Conservation (phyloP, 2,329 filamentous ascomycete genomes). For the Didymella keratinophila region DNA sequence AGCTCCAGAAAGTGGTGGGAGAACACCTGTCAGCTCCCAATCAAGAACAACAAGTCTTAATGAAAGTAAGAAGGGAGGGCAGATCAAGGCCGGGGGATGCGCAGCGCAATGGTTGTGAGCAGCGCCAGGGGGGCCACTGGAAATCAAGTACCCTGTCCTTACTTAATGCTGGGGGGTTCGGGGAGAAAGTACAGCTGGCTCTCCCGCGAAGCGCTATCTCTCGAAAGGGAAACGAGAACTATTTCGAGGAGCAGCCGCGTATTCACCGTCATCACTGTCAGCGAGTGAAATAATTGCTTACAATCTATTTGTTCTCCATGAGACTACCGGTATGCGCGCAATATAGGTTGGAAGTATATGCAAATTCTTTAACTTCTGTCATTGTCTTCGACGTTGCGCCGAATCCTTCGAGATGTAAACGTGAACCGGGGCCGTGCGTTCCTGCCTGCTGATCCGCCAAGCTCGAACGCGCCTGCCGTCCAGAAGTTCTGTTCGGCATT, state of each 20-base stretch:
- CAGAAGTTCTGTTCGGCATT: constrained; percentile 18
- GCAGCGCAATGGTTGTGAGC: constrained; percentile 34
- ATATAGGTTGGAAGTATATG: not conserved
- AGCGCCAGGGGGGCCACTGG: constrained; percentile 33
- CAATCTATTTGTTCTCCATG: not conserved
- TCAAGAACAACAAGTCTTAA: constrained; percentile 35
- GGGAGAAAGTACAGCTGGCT: constrained; percentile 43
- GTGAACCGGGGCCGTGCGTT: constrained; percentile 4
- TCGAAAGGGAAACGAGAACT: constrained; percentile 37
- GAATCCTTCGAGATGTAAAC: constrained; percentile 15
- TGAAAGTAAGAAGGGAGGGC: constrained; percentile 46
- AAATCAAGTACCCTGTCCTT: constrained; percentile 40
- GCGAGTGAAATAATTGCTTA: not conserved
- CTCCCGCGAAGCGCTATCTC: constrained; percentile 22
- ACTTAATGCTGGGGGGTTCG: constrained; percentile 19
- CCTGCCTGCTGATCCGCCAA: constrained; percentile 22
- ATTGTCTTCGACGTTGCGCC: not conserved
- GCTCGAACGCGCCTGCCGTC: constrained; percentile 13
- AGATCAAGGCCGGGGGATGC: constrained; percentile 32
- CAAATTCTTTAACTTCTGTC: not conserved
- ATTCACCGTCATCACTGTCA: constrained; percentile 14
- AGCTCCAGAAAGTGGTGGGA: constrained; percentile 23
- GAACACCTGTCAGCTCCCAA: constrained; percentile 22
- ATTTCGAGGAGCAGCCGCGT: constrained; percentile 25
- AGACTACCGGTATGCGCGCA: not conserved